phyloP scores from a whole-genome alignment of 345 rosid species.

The Triadica sebifera region DNA sequence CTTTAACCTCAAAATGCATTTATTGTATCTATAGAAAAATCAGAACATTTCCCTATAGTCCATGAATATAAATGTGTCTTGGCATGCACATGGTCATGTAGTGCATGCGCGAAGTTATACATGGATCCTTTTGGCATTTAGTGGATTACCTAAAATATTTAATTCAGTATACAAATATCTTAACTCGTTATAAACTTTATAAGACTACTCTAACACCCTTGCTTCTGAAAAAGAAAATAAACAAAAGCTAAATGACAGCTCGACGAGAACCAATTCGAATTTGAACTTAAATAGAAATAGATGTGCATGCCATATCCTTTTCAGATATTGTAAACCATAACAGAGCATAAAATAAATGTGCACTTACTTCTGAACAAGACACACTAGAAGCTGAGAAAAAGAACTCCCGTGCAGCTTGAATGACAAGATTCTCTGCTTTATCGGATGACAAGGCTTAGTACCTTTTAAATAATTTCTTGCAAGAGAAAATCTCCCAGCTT shows the following conservation, averaged over 20 bases:
- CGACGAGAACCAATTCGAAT: background rate
- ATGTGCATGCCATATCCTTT: too few species aligned
- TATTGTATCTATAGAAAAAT: background rate
- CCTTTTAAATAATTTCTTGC: constrained; percentile 94
- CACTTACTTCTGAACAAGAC: constrained; percentile 77
- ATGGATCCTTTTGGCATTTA: background rate
- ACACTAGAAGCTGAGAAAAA: constrained; percentile 94
- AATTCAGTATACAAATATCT: background rate
- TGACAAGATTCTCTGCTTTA: constrained; percentile 89
- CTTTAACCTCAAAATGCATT: background rate
- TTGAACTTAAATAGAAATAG: too few species aligned
- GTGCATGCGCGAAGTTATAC: background rate
- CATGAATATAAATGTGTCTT: background rate
- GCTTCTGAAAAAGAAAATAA: background rate
- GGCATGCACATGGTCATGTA: background rate
- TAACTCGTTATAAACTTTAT: background rate
- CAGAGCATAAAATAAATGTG: constrained; percentile 4
- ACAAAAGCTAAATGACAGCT: background rate
- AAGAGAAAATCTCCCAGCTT: constrained; percentile 96
- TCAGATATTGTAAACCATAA: constrained; percentile 11
- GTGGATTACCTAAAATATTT: background rate
- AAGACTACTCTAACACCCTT: background rate
- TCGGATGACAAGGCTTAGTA: constrained; percentile 67
- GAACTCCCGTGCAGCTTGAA: constrained; percentile 90
- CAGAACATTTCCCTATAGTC: background rate